Conservation (phyloP, 768 basidiomycete species). For the Rhodosporidiobolus odoratus region DNA sequence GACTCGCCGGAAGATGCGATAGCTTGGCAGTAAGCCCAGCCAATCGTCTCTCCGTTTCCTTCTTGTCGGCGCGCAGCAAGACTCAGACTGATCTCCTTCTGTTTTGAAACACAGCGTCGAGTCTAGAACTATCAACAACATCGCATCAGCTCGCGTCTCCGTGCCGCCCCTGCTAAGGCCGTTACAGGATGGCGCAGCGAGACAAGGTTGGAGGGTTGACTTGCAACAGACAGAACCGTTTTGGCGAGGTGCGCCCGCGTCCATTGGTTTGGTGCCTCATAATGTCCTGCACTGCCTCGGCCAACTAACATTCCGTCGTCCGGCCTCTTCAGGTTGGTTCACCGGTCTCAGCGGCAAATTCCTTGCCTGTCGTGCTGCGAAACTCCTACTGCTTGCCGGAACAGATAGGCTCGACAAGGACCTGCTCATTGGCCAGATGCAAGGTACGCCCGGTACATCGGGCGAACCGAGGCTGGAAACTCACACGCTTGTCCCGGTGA, state of each 20-base stretch:
- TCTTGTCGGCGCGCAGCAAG: neutral
- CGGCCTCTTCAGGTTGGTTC: conserved; percentile 73
- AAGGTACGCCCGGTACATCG: conserved; percentile 53
- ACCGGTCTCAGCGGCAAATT: conserved; percentile 72
- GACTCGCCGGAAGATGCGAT: conserved; percentile 75
- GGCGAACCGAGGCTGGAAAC: no score
- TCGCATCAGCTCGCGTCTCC: conserved; percentile 76
- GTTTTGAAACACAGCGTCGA: conserved; percentile 68
- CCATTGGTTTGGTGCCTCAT: no score
- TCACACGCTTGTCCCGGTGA: neutral
- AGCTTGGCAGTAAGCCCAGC: conserved; percentile 81
- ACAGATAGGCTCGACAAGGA: conserved; percentile 86
- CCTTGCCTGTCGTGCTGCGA: conserved; percentile 68
- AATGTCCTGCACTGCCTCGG: no score
- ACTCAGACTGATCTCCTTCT: neutral
- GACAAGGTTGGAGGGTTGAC: conserved; percentile 75
- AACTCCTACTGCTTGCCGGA: conserved; percentile 83
- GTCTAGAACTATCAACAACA: conserved; percentile 76
- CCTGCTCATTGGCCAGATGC: conserved; percentile 96
- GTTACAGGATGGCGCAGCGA: conserved; percentile 20
- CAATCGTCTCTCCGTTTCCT: neutral
- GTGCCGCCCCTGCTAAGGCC: conserved; percentile 70
- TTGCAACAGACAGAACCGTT: conserved; percentile 76
- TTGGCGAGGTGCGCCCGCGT: conserved; percentile 63
- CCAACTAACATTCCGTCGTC: neutral